Base-by-base conservation (phyloP, 1,139 yeast species). In the Sugiyamaella japonica region DNA sequence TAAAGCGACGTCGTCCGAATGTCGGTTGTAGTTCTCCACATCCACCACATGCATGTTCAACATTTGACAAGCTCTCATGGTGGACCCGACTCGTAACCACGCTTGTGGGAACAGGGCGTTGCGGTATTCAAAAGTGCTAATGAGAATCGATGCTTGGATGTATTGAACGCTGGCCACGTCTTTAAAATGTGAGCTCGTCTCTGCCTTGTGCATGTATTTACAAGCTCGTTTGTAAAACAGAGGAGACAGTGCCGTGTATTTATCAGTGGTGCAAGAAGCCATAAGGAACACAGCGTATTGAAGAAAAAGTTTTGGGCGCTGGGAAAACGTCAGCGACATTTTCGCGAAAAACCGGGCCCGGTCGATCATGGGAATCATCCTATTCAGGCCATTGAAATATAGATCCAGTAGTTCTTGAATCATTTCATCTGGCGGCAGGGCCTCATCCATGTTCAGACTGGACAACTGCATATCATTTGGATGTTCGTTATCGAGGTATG, bases 11-110 rank as follows among this genome's bases (percentile, higher is more conserved):
- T 16, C 31, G 9, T 29, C 37, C 1, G 44, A 38, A 9, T 12
- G n/a, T 8, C 10, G 23, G 13, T 44, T 23, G 12, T 9, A 53
- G 5, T 53, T 42, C 6, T 55, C 59, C 9, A 57, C 55, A 41
- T 67, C 69, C 8, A 65, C 34, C 15, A 43, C 43, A 37, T 64
- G 64, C 46, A 66, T 56, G 40, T 62, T 60, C 48, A 58, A 55
- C 65, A 67, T 66, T 10, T 57, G 54, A 40, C 62, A 57, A 2
- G 66, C 62, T 7, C 68, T 57, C 36, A 61, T 52, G 1, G 69
- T 65, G 13, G 60, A 58, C 4, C 73, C 73, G 6, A 63, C 61
- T n/a, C 65, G 56, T 23, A 65, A 49, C 72, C 72, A 69, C 2
- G 70, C 71, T 40, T 67, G 64, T 6, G 68, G 63, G 46, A 69